Evolutionary conservation across 2,329 filamentous ascomycete species (phyloP), one percentile per base, ranked within the genome.

Genomic region (Elsinoe necatrix): DNA sequence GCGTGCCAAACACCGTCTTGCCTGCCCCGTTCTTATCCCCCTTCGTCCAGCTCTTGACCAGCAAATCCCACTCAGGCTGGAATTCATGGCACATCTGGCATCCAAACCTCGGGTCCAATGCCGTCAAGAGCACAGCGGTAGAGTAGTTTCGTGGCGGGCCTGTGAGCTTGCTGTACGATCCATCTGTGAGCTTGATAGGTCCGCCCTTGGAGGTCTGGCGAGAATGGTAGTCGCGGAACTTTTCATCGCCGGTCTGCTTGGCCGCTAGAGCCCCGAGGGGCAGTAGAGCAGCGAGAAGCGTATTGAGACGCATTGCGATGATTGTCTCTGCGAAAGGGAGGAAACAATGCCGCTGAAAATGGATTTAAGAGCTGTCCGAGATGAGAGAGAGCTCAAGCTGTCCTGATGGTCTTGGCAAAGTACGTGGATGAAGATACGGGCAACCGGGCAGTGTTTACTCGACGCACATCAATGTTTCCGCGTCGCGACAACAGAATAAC

Each of bases 31-130:
- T 76, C 75, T 86, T 89, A 71, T 95, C 87, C 6, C 88, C 90
- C 70, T 87, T 89, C 60, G 79, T 78, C 93, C 93, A 98, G 73
- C 87, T 93, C 71, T 83, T 87, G 55, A 82, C 82, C 56, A 98
- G 74, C 55, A 97, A 72, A 56, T 95, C 87, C 87, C 90, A 98
- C 73, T 98, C 93, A 1, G 91, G 86, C 70, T 95, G 87, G 71
- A 98, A 95, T 55, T 95, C 89, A 54, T 83, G 81, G 72, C 93
- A 98, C 50, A 97, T 77, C 62, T 84, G 77, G 70, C 93, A 98
- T 59, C 87, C 88, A 68, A 88, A 96, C 58, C 89, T 82, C 29
- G 83, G 67, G 63, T 95, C 91, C 66, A 91, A 74, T 35, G 93
- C 93, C 1, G 93, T 98, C 62, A 98, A 76, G 12, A 98, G 80